Evolutionary conservation across 2,329 filamentous ascomycete genomes (phyloP), one percentile per base, ranked within the genome.

Genomic region (Colletotrichum melonis): DNA sequence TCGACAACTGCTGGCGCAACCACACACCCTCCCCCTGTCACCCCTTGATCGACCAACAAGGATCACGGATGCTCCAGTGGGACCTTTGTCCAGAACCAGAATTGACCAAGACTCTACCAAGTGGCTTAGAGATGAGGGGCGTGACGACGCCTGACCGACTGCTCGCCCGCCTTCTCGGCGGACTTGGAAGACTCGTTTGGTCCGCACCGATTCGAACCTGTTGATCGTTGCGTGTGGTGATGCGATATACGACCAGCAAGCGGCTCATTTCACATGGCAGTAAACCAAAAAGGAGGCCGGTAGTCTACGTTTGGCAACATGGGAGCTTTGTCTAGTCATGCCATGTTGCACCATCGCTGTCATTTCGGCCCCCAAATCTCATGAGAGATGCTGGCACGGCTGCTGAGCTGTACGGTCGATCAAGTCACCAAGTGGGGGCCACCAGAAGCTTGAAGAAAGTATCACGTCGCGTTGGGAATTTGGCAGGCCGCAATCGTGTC

Each of bases 51-150:
- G 62, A 58, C 59, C 26, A 32, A 59, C 70, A 73, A 35, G 70
- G 60, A 70, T 73, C 46, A 57, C 32, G 55, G 70, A 22, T 64
- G 26, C n/a, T 55, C 67, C 55, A 65, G 54, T 58, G 64, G 64
- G 55, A 65, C 66, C 66, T 70, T 73, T 73, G 63, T 72, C 63
- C 49, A 72, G 69, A 67, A 58, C 60, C 30, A 32, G 32, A 49
- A 49, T 49, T 49, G 42, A 52, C 54, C 60, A 70, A 57, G 60
- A 65, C 54, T 46, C 58, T 54, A 59, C 57, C 24, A 38, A 46
- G 58, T 73, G 70, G 70, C 70, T 73, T 69, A 65, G 70, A 69
- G 55, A 22, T 71, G 58, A 63, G 58, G 65, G 70, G 70, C 66
- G 66, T 73, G 67, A 70, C 70, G 70, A 70, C 67, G 66, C 55